Evolutionary conservation across 2,329 filamentous ascomycete species (phyloP), one percentile per base, ranked within the genome.

Genomic region (Clonostachys byssicola): DNA sequence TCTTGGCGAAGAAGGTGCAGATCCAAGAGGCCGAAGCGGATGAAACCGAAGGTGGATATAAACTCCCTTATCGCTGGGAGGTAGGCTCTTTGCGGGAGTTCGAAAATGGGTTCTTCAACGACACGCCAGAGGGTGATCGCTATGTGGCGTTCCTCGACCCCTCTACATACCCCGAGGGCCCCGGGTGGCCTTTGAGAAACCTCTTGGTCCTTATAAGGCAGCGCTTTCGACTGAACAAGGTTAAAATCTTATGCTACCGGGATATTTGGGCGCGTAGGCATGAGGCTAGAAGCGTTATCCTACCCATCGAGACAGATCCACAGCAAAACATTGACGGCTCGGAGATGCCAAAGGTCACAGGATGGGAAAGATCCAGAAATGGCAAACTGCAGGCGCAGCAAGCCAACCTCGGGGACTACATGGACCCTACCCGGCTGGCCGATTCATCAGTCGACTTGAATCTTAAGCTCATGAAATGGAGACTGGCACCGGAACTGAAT

Each of bases 391-490:
- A 82, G 16, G 84, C 88, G 14, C 85, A 88, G 54, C 79, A 86
- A 16, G 89, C 90, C 13, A 90, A 95, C 58, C 75, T 99, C 9
- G 87, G 88, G 17, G 90, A 94, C 57, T 95, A 96, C 57, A 92
- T 99, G 87, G 92, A 99, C 60, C 92, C 94, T 7, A 74, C 79
- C 34, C 85, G 85, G 59, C 74, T 97, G 16, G 94, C 94, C 18
- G 92, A 97, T 61, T 91, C 95, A 63, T 91, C 92, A 1, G 92
- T 97, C 10, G 94, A 99, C 60, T 77, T 99, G 49, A 99, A 99
- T 60, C 75, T 97, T 50, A 97, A 97, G 68, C 78, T 99, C 49
- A 99, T 99, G 85, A 99, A 96, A 70, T 99, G 94, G 94, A 85
- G 94, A 38, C 90, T 99, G 58, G 89, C 91, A 8, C 94, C 94